Base-by-base conservation (phyloP, 805 yeast genomes). In the Saccharomycopsis babjevae region DNA sequence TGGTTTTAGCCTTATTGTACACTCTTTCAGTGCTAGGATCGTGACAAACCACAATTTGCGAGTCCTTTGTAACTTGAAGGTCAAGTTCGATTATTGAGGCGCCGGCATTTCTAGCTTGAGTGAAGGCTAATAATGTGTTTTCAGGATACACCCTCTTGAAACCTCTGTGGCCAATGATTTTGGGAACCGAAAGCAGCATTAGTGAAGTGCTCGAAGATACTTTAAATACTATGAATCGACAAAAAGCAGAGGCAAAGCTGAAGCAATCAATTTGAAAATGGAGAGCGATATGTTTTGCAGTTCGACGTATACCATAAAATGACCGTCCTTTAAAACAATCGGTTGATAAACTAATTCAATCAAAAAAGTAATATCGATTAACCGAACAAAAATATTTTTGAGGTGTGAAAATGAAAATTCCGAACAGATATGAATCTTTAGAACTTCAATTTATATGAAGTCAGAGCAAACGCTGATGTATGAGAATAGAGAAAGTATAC, bases 31-130 rank as follows among this genome's bases (percentile, higher is more conserved):
- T 72, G 52, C 64, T 65, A 3, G 68, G 56, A 61, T 76, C 78
- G 63, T 76, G 79, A 25, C 73, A 67, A 22, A 76, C 66, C 2
- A 75, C 70, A 18, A 75, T 64, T 10, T 67, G 59, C 2, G 67
- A 67, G 62, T 76, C 79, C 8, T 64, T 62, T 1, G 77, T 64
- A 3, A 74, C 64, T 60, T 75, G 79, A 11, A 75, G 62, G 65
- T 76, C 78, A 20, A 74, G 68, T 60, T 74, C 78, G 20, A 74
- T 66, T 1, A 73, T 71, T 4, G 65, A 59, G 57, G 76, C 72
- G 0, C 76, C 75, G 36, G 68, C 67, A 16, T 67, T 67, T 13
- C 68, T 67, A 0, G 77, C 77, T 52, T 73, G 70, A 5, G 72
- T 68, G 58, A 70, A 74, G 15, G 76, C 72, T 1, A 66, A 57